Evolutionary conservation across 768 basidiomycete species (phyloP).

Genomic region (Psilocybe sp.): DNA sequence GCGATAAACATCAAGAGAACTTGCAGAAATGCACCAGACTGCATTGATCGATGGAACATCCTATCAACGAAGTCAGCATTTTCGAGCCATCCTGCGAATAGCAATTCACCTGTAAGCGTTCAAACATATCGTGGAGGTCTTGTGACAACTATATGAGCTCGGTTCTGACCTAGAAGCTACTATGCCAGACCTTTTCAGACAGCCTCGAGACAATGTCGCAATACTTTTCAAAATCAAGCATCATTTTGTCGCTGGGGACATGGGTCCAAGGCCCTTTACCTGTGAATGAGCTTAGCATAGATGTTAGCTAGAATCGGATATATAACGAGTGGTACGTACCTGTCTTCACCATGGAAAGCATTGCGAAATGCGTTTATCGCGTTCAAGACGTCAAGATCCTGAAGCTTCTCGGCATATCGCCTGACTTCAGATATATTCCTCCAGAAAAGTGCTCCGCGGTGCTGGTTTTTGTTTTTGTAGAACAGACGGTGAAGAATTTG

Average conservation of each 20-base stretch:
- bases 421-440: slow-evolving; percentile 59
- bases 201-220: slow-evolving; percentile 12
- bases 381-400: slow-evolving; percentile 26
- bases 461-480: slow-evolving; percentile 83
- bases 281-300: slow-evolving; percentile 40
- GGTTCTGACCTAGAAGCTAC: not conserved
- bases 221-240: slow-evolving; percentile 2
- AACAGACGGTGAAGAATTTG: slow-evolving; percentile 63
- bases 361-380: slow-evolving; percentile 38
- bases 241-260: slow-evolving; percentile 37
- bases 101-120: slow-evolving; percentile 52
- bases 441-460: slow-evolving; percentile 70
- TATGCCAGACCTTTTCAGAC: slow-evolving; percentile 33
- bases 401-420: slow-evolving; percentile 42
- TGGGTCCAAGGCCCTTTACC: slow-evolving; percentile 66
- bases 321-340: not conserved
- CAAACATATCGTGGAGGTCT: slow-evolving; percentile 24
- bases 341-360: slow-evolving; percentile 55
- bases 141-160: not conserved
- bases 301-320: not conserved
- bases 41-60: slow-evolving; percentile 60
- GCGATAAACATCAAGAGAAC: slow-evolving; percentile 60
- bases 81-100: not conserved
- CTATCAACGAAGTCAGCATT: slow-evolving; percentile 30
- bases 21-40: slow-evolving; percentile 72